Conservation (phyloP, 2,329 filamentous ascomycete species). For the Macrophomina pseudophaseolina region DNA sequence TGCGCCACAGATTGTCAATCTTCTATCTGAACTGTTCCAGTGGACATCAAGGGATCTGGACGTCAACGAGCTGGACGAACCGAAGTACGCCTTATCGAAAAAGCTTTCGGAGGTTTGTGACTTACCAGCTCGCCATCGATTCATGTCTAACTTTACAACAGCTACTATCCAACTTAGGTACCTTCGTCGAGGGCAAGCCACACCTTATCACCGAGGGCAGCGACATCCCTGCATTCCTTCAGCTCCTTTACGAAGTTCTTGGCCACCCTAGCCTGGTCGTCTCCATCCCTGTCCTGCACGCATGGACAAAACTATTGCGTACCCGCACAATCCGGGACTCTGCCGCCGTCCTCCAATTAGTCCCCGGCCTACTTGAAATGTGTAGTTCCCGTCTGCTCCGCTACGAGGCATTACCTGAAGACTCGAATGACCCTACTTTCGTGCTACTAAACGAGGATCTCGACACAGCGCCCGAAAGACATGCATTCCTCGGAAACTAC, state of each 20-base stretch:
- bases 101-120: constrained; percentile 83
- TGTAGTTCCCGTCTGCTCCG: constrained; percentile 83
- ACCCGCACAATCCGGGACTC: constrained; percentile 72
- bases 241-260: constrained; percentile 77
- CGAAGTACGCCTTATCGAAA: constrained; percentile 90
- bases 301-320: constrained; percentile 82
- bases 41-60: constrained; percentile 82
- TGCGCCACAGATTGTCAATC: constrained; percentile 69
- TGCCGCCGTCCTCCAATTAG: constrained; percentile 63
- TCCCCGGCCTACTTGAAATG: constrained; percentile 78
- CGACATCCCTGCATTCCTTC: constrained; percentile 76
- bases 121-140: constrained; percentile 30
- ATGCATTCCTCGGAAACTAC: constrained; percentile 96
- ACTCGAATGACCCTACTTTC: constrained; percentile 78
- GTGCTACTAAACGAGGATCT: constrained; percentile 90
- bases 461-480: constrained; percentile 89
- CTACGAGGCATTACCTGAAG: constrained; percentile 85
- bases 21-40: constrained; percentile 75
- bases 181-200: constrained; percentile 81
- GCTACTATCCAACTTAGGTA: constrained; percentile 84
- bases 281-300: constrained; percentile 89
- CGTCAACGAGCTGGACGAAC: constrained; percentile 82
- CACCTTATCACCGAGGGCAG: constrained; percentile 66
- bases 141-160: constrained; percentile 41
- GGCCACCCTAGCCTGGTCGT: constrained; percentile 88